These are phyloP conservation scores for Tuber borchii DNA, from an alignment of 495 filamentous ascomycete species.

Conservation along the genomic window DNA sequence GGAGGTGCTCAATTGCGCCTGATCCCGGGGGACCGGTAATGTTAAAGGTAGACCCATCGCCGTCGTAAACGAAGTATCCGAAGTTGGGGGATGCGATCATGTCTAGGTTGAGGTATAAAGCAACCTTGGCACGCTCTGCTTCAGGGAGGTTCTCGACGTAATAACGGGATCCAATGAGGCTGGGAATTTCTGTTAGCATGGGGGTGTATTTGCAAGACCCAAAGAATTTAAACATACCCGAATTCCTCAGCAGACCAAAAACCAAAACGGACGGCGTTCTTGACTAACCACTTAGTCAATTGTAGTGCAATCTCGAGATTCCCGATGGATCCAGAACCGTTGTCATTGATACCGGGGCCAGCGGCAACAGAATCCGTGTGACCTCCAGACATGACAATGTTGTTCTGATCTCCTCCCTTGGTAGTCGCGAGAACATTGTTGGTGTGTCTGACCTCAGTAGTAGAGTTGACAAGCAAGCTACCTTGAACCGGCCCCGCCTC, in stretches of 20 bases:
- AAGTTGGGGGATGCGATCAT: slow-evolving; percentile 74
- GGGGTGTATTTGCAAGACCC: neutral
- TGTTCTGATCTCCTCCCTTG: slow-evolving; percentile 58
- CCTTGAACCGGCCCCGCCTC: slow-evolving; percentile 39
- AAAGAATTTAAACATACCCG: neutral
- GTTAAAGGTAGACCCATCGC: slow-evolving; percentile 59
- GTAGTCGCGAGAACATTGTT: slow-evolving; percentile 66
- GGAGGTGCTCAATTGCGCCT: slow-evolving; percentile 57
- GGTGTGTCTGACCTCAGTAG: slow-evolving; percentile 49
- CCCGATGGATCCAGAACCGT: slow-evolving; percentile 60
- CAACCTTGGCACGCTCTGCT: slow-evolving; percentile 53
- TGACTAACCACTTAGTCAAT: slow-evolving; percentile 54
- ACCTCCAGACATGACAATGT: slow-evolving; percentile 57
- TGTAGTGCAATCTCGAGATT: slow-evolving; percentile 58
- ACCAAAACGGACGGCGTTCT: slow-evolving; percentile 62
- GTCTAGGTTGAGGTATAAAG: slow-evolving; percentile 69
- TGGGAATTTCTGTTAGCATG: slow-evolving; percentile 25
- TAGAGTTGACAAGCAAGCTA: slow-evolving; percentile 42
- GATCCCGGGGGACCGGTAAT: slow-evolving; percentile 57
- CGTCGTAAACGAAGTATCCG: slow-evolving; percentile 62
- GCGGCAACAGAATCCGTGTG: slow-evolving; percentile 64
- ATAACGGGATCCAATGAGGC: slow-evolving; percentile 56
- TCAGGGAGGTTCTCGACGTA: slow-evolving; percentile 52
- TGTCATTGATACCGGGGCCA: slow-evolving; percentile 61
- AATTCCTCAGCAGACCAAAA: slow-evolving; percentile 61